These are phyloP conservation scores for Gastrolobium villosum DNA, from an alignment of 306 rosid genomes.

Conservation along the genomic window DNA sequence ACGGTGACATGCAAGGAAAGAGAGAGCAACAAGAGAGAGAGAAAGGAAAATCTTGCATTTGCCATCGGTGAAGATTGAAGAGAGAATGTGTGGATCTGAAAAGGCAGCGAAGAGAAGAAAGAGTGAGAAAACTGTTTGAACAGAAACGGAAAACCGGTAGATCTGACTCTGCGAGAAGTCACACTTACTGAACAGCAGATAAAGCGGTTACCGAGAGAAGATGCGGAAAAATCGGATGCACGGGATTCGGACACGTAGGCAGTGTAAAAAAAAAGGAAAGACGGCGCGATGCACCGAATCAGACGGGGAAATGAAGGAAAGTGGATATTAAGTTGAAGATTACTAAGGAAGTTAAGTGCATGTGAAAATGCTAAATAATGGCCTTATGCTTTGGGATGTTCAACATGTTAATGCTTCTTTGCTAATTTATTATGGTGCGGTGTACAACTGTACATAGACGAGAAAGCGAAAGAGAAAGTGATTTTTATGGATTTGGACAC, in stretches of 20 bases:
- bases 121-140: conserved; percentile 26
- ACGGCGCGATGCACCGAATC: conserved; percentile 22
- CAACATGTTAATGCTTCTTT: not conserved
- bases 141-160: not conserved
- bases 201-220: conserved; percentile 33
- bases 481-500: conserved; percentile 29
- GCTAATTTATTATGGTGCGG: not conserved
- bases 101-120: not conserved
- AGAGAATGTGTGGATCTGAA: conserved; percentile 18
- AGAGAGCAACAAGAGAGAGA: conserved; percentile 46
- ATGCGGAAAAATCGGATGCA: conserved; percentile 23
- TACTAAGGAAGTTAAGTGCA: conserved; percentile 35
- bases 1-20: conserved; percentile 40
- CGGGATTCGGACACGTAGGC: conserved; percentile 46
- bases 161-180: conserved; percentile 17
- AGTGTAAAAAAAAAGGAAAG: not conserved
- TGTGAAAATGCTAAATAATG: not conserved
- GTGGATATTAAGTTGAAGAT: conserved; percentile 22
- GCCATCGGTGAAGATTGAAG: conserved; percentile 57
- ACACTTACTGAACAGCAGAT: not conserved
- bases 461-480: conserved; percentile 23
- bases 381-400: not conserved
- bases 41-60: conserved; percentile 32
- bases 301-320: too few relatives aligned
- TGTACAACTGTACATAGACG: not conserved